These are phyloP conservation scores for Rhizopogon rudus DNA, from an alignment of 768 basidiomycete species.

Conservation along the genomic window DNA sequence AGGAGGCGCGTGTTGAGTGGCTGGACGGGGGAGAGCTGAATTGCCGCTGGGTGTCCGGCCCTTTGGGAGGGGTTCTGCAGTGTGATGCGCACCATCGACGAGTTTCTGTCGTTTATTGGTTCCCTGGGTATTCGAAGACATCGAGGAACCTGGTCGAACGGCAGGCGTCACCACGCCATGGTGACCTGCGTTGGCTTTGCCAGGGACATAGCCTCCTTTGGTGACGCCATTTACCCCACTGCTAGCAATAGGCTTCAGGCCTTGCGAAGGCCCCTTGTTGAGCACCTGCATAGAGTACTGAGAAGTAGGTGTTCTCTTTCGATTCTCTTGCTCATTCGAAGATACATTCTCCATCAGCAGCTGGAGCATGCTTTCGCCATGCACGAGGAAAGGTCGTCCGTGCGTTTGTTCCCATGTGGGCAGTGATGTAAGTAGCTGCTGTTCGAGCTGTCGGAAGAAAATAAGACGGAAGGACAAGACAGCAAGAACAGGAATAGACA, in stretches of 20 bases:
- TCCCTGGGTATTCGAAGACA: slow-evolving; percentile 38
- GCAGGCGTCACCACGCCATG: slow-evolving; percentile 52
- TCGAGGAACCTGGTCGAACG: slow-evolving; percentile 40
- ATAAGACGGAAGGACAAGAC: background rate
- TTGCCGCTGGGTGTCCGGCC: slow-evolving; percentile 23
- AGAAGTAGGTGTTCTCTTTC: slow-evolving; percentile 41
- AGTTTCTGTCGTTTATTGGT: slow-evolving; percentile 63
- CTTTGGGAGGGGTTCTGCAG: slow-evolving; percentile 22
- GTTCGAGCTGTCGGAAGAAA: slow-evolving; percentile 61
- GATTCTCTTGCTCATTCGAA: slow-evolving; percentile 79
- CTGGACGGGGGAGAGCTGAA: slow-evolving; percentile 11
- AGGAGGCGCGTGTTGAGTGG: background rate
- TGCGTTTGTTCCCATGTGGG: slow-evolving; percentile 84
- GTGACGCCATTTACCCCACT: slow-evolving; percentile 2
- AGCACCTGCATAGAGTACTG: slow-evolving; percentile 27
- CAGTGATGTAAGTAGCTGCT: slow-evolving; percentile 72
- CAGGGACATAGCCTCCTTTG: slow-evolving; percentile 23
- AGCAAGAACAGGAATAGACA: slow-evolving; percentile 17
- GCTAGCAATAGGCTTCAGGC: slow-evolving; percentile 16
- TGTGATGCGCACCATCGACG: slow-evolving; percentile 30
- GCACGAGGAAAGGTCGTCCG: slow-evolving; percentile 73
- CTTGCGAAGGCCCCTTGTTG: slow-evolving; percentile 21
- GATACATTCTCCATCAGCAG: slow-evolving; percentile 70
- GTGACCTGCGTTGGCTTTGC: slow-evolving; percentile 22
- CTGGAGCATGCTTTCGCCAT: slow-evolving; percentile 78